Evolutionary conservation across 345 rosid genomes (phyloP), one percentile per base, ranked within the genome.

Genomic region (Rhodamnia rubescens): DNA sequence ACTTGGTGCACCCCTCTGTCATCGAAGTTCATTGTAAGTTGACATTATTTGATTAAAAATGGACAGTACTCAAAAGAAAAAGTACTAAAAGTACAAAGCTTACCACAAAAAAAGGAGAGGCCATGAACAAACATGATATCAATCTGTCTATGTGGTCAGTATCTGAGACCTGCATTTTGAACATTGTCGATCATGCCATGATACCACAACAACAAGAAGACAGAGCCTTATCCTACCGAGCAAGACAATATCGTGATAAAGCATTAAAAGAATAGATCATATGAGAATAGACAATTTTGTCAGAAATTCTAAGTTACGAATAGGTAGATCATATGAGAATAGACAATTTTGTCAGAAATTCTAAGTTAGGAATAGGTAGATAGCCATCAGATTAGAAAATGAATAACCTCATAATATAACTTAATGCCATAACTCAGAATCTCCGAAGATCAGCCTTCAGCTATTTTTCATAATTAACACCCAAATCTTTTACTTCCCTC

Each of bases 91-190:
- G 16, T 32, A 8, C 36, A 87, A 84, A 80, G 74, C 91, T 18
- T 92, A 98, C 99, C 94, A 96, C 88, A 53, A 98, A 98, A 92
- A 96, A 95, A 18, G 99, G 99, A 91, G 95, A 93, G 57, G 99
- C 98, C 93, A 94, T 92, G 90, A 92, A 92, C 88, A 98, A 91
- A 89, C 99, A 98, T 82, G 99, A 96, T 90, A 96, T 95, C 92
- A 98, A 91, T 85, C 99, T 93, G 91, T 96, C 94, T 87, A 98
- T 96, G 89, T 96, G 99, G 87, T 98, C 99, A 14, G 92, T 92
- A 90, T 98, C 99, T 15, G 92, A 89, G 89, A 95, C 99, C 99
- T 98, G 95, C 86, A 91, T 74, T 80, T 52, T 82, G 53, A 85
- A 87, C 44, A 82, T 13, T 53, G n/a, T 14, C 13, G 50, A 11